Evolutionary conservation across 2,329 filamentous ascomycete genomes (phyloP), one percentile per base, ranked within the genome.

Genomic region (Venturia oleaginea): DNA sequence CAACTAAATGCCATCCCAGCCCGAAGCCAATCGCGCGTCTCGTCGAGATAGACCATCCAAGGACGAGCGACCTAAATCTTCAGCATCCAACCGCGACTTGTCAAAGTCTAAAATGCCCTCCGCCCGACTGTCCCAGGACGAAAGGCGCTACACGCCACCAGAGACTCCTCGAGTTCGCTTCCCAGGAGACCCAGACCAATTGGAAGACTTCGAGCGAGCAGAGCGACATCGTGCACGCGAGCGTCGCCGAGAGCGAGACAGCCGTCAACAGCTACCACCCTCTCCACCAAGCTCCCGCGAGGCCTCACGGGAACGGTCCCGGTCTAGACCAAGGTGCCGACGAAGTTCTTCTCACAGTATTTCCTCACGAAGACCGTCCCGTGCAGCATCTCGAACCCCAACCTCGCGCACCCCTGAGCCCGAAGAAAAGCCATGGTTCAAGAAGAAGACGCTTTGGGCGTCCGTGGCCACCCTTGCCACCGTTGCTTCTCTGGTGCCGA

Each of bases 361-460:
- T 19, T 27, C 37, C 19, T 46, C 34, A 19, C 37, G 40, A 24
- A 19, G 24, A 46, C 17, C 17, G 2, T 46, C 32, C 15, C 40
- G 40, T 17, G 34, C 11, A 61, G 3, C 37, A 10, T 42, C 32
- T 38, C 59, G 40, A 3, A 32, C 59, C 3, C 59, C 37, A n/a
- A n/a, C 59, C 19, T n/a, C 34, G 24, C 34, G n/a, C 24, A 24
- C 62, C 10, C 54, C 30, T 40, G 63, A 64, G 27, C 43, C 54
- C 5, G 54, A 46, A 22, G 63, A 64, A 15, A 64, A 64, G 40
- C 63, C 63, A 0, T 64, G 63, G 63, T 64, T 64, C 63, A 64
- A 64, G 24, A 64, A 64, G 63, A 64, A 64, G 55, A 64, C 63
- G 40, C 22, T 64, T 1, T 64, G 63, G 63, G 42, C 63, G 7